phyloP scores from a whole-genome alignment of 2,329 filamentous ascomycete species.

The Pestalotiopsis sp. region DNA sequence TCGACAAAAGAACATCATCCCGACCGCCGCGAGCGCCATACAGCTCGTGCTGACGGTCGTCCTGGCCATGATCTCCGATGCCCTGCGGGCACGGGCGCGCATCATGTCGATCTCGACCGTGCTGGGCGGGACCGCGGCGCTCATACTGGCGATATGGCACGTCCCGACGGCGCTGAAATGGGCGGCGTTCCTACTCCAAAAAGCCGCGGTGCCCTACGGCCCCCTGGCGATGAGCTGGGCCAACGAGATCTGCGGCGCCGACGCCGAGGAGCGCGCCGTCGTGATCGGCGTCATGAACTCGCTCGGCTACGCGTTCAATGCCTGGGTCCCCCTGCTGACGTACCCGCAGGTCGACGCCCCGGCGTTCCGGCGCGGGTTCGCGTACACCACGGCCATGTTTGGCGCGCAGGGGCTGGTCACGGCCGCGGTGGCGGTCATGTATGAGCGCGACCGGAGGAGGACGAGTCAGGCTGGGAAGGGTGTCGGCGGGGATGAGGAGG shows the following conservation, averaged over 20 bases:
- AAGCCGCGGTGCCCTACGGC: constrained; percentile 22
- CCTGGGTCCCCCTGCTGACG: constrained; percentile 36
- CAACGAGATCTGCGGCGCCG: constrained; percentile 38
- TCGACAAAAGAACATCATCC: constrained; percentile 45
- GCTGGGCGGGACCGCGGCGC: constrained; percentile 21
- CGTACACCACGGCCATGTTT: constrained; percentile 23
- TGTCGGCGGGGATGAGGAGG: constrained; percentile 5
- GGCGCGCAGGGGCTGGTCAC: constrained; percentile 24
- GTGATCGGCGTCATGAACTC: constrained; percentile 45
- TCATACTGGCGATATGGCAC: constrained; percentile 25
- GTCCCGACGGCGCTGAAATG: constrained; percentile 25
- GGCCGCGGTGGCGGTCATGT: constrained; percentile 22
- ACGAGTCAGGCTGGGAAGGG: not conserved
- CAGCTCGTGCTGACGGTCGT: constrained; percentile 55
- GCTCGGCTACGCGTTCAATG: constrained; percentile 39
- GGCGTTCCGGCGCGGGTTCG: constrained; percentile 30
- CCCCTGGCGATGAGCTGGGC: constrained; percentile 36
- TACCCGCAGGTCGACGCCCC: constrained; percentile 34
- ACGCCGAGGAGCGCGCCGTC: constrained; percentile 44
- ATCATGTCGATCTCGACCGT: constrained; percentile 35
- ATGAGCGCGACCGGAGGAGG: constrained; percentile 20
- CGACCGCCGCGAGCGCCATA: constrained; percentile 50
- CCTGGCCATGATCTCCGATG: constrained; percentile 58
- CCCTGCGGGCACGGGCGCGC: constrained; percentile 35
- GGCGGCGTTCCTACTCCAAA: constrained; percentile 24